Evolutionary conservation across 1,284 basidiomycete genomes (phyloP).

Genomic region (Hymenochaete sp.): DNA sequence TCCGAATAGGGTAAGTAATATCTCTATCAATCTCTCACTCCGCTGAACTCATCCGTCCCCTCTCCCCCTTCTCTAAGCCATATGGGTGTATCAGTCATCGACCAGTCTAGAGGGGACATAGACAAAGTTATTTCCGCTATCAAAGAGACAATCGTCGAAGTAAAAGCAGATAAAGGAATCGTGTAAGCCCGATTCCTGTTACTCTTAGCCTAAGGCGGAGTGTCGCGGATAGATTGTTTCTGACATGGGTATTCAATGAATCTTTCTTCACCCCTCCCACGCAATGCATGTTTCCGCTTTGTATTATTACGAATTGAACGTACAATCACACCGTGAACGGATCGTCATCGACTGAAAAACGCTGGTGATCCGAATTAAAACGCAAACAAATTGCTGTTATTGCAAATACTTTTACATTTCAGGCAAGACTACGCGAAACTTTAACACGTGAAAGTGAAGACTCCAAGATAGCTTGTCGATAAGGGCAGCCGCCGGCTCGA

Average conservation of each 20-base stretch:
- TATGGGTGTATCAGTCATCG: constrained; percentile 82
- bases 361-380: too few relatives aligned
- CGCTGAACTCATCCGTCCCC: too few relatives aligned
- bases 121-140: constrained; percentile 66
- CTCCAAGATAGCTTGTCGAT: too few relatives aligned
- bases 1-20: constrained; percentile 61
- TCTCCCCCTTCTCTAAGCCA: constrained; percentile 60
- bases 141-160: constrained; percentile 51
- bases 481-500: too few relatives aligned
- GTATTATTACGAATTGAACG: background rate
- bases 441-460: too few relatives aligned
- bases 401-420: too few relatives aligned
- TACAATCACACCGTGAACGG: background rate
- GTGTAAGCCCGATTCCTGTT: too few relatives aligned
- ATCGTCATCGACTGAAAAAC: background rate
- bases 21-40: constrained; percentile 2
- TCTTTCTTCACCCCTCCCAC: too few relatives aligned
- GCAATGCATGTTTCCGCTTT: background rate
- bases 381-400: too few relatives aligned
- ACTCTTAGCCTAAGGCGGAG: too few relatives aligned
- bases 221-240: background rate
- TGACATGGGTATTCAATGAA: too few relatives aligned
- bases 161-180: constrained; percentile 29
- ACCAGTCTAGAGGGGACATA: constrained; percentile 64
- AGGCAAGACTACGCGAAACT: too few relatives aligned